Base-by-base conservation (phyloP, 148 eudicot species). In the Euryodendron excelsum region DNA sequence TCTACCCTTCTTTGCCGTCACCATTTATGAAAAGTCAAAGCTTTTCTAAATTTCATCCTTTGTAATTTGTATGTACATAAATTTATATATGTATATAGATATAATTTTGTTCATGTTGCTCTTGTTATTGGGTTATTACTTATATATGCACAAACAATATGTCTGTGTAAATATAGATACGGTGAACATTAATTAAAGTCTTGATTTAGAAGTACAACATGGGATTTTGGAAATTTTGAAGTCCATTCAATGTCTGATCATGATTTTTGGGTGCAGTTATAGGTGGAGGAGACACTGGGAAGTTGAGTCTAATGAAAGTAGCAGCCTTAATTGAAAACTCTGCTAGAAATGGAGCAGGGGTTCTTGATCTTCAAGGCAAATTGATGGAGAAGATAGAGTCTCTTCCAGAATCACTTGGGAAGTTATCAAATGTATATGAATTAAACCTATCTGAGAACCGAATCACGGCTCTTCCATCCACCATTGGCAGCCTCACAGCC, bases 361-460 rank as follows among this genome's bases (percentile, higher is more conserved):
- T 87, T 50, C 87, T 92, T 82, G 85, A 92, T 81, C 90, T 92
- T 78, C 83, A 72, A 77, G 87, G 87, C 14, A 89, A 81, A 79
- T 75, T 92, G 52, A 79, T 80, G 85, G 85, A 91, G 75, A 83
- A 81, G 69, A 77, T 92, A 50, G 97, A 92, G 70, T 92, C 92
- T 91, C 91, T 90, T 48, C 97, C 97, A 8, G 62, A 77, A 31
- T 86, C 94, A 30, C 85, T 92, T 33, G 94, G 87, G 53, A 91
- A 85, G 76, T 73, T 92, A 74, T 81, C 76, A 34, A 79, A 79
- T 69, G 34, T 85, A 45, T 53, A 80, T 15, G 91, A 89, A 69
- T 73, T 92, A 13, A 72, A 92, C 81, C 4, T 92, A 17, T 82
- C 97, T 1, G 85, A 87, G 12, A 92, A 92, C 69, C 85, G 74